These are phyloP conservation scores for Daldinia childiae DNA, from an alignment of 495 filamentous ascomycete genomes.

Conservation along the genomic window DNA sequence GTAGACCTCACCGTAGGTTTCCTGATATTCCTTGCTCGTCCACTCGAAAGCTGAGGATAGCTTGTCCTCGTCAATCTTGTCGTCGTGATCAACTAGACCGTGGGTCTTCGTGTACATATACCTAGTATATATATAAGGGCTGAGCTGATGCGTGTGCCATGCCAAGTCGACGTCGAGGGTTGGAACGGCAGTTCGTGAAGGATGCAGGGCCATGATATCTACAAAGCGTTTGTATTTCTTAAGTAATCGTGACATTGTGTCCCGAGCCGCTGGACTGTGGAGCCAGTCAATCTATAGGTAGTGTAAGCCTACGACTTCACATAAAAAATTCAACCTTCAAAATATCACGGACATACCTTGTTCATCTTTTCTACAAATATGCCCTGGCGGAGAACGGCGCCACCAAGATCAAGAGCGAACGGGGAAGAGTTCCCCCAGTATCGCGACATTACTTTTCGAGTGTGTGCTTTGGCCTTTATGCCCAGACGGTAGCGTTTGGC, in stretches of 20 bases:
- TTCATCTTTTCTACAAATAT: constrained; percentile 86
- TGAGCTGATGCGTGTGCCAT: constrained; percentile 79
- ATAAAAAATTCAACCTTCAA: constrained; percentile 45
- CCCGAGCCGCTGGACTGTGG: constrained; percentile 67
- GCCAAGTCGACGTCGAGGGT: constrained; percentile 89
- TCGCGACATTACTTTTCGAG: constrained; percentile 78
- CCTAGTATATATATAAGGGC: constrained; percentile 68
- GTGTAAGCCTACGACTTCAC: constrained; percentile 4
- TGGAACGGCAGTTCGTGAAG: constrained; percentile 70
- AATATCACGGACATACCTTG: constrained; percentile 44
- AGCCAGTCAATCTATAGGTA: constrained; percentile 70
- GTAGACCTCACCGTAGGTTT: constrained; percentile 71
- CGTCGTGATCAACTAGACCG: constrained; percentile 83
- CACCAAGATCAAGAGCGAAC: constrained; percentile 78
- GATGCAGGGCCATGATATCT: constrained; percentile 67
- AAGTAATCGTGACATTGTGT: constrained; percentile 74
- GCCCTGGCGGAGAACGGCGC: constrained; percentile 82
- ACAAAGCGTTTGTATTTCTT: constrained; percentile 78
- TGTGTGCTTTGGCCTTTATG: constrained; percentile 55
- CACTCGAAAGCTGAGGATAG: constrained; percentile 74
- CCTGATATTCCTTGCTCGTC: constrained; percentile 76
- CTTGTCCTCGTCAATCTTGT: constrained; percentile 75
- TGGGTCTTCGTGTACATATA: constrained; percentile 55
- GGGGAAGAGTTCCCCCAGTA: constrained; percentile 80
- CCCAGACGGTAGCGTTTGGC: constrained; percentile 31